These are phyloP conservation scores for Aspergillus sparsus DNA, from an alignment of 495 filamentous ascomycete species.

Conservation along the genomic window DNA sequence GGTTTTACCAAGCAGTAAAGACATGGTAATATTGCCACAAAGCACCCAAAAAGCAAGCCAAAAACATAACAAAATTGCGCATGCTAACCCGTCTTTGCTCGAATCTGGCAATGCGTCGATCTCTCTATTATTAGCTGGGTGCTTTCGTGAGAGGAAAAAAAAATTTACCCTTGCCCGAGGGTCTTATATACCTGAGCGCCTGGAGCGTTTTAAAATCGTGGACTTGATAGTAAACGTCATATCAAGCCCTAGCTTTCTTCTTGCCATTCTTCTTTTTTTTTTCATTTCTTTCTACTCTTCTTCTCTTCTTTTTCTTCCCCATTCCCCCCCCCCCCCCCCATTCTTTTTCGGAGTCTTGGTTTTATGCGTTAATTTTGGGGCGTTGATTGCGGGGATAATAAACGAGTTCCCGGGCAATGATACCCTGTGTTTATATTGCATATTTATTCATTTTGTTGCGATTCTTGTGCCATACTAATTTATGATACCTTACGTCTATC, in stretches of 20 bases:
- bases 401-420: constrained; percentile 52
- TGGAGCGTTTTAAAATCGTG: constrained; percentile 22
- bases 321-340: too few species aligned
- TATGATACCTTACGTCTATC: constrained; percentile 31
- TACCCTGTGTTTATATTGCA: constrained; percentile 41
- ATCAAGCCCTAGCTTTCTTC: background rate
- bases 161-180: background rate
- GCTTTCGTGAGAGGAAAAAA: background rate
- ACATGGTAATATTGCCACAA: too few species aligned
- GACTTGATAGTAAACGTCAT: constrained; percentile 11
- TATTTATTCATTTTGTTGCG: constrained; percentile 24
- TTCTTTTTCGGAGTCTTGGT: constrained; percentile 27
- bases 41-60: too few species aligned
- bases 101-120: background rate
- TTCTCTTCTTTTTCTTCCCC: constrained; percentile 19
- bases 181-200: constrained; percentile 15
- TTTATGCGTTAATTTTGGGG: constrained; percentile 30
- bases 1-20: constrained; percentile 18
- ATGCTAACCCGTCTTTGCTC: background rate
- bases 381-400: constrained; percentile 51
- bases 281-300: constrained; percentile 19
- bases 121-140: background rate
- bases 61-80: too few species aligned
- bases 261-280: constrained; percentile 19
- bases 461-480: constrained; percentile 25